Conservation (phyloP, 2,329 filamentous ascomycete species). For the Dryadomyces quercus-mongolicae region DNA sequence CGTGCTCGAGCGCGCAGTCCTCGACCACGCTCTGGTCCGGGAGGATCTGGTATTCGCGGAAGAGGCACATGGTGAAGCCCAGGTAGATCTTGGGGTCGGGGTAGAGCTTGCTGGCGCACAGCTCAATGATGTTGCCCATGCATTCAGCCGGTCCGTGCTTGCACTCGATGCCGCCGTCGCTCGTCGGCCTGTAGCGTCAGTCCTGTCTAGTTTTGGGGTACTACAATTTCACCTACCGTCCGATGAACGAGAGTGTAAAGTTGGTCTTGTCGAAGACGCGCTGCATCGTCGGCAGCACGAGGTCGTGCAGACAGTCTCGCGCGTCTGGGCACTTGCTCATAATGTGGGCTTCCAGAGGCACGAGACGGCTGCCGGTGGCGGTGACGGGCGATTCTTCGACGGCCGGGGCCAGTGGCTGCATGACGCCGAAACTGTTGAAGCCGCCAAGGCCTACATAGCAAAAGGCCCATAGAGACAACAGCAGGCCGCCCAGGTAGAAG, state of each 20-base stretch:
- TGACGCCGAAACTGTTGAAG: neutral
- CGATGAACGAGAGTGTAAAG: slow-evolving; percentile 85
- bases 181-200: slow-evolving; percentile 39
- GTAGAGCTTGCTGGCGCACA: slow-evolving; percentile 76
- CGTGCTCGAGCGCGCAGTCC: slow-evolving; percentile 83
- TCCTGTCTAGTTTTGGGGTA: neutral
- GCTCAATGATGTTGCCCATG: slow-evolving; percentile 86
- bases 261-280: slow-evolving; percentile 71
- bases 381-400: slow-evolving; percentile 6
- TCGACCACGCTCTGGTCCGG: slow-evolving; percentile 68
- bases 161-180: slow-evolving; percentile 75
- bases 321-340: slow-evolving; percentile 98
- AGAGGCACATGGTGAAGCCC: slow-evolving; percentile 87
- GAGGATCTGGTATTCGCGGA: slow-evolving; percentile 62
- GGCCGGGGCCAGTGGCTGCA: neutral
- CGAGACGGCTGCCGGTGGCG: slow-evolving; percentile 22
- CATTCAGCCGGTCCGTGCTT: slow-evolving; percentile 83
- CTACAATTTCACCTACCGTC: slow-evolving; percentile 45
- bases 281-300: slow-evolving; percentile 82
- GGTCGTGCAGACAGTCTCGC: slow-evolving; percentile 63
- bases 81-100: slow-evolving; percentile 78
- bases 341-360: slow-evolving; percentile 86
- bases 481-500: neutral
- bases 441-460: neutral
- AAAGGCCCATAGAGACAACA: neutral